Base-by-base conservation (phyloP, 305 asterid genomes). In the Fraxinus nigra region DNA sequence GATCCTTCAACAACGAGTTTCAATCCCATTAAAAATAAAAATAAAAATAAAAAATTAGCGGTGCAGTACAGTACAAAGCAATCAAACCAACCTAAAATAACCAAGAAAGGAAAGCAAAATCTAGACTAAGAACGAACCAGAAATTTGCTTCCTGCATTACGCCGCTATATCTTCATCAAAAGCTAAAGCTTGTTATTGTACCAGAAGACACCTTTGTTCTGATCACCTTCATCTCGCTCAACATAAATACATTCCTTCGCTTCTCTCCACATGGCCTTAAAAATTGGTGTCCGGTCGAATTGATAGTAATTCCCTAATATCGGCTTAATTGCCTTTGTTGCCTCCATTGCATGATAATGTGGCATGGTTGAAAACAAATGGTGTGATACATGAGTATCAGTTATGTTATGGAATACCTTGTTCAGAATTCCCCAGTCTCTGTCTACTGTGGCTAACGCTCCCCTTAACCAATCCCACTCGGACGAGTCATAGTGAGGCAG, bases 301-400 rank as follows among this genome's bases (percentile, higher is more conserved):
- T 85, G 91, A 81, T 88, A 88, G 37, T 88, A 88, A 26, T 85
- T 83, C 4, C 91, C 91, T 18, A 86, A 74, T 22, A 88, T 81
- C 0, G 89, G 91, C 70, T 86, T 88, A 76, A 88, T 86, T 33
- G 84, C 87, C 70, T 83, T 86, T 9, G 91, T 88, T 4, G 91
- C 89, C 61, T 88, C 88, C 91, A 81, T 88, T n/a, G 91, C 89
- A 59, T 85, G 88, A 73, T 88, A 88, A 34, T 88, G 91, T 33
- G 91, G 89, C 89, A 88, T 88, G 74, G 89, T 86, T 43, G 91
- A 86, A 76, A 88, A 82, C 35, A 88, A 7, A 86, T 88, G 89
- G 70, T 88, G 89, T 5, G 89, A 87, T 0, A 88, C 87, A 34
- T 88, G 89, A n/a, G 91, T 86, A 61, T 86, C 89, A 0, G 91